A percentile compares a stretch with the other conserved stretches of the same genome.
phyloP scores from a whole-genome alignment of 768 basidiomycete genomes.

The Collybia sp. region DNA sequence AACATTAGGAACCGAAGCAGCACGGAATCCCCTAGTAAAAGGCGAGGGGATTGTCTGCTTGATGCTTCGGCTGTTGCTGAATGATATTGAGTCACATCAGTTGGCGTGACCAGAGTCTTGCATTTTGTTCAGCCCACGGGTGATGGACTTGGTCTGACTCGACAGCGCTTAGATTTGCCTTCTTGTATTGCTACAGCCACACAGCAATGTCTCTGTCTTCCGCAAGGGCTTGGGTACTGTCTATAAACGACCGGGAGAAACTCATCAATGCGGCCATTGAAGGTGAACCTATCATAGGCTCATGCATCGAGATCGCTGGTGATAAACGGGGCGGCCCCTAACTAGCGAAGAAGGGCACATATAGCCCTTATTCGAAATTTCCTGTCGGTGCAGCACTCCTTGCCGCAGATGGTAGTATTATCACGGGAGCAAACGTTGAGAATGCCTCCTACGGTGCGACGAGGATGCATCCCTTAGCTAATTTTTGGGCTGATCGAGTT shows the following conservation, averaged over 20 bases:
- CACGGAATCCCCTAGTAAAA: constrained; percentile 30
- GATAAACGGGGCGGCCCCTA: neutral
- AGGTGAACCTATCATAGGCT: neutral
- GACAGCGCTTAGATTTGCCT: too few relatives aligned
- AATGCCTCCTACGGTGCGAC: constrained; percentile 86
- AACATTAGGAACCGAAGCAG: constrained; percentile 16
- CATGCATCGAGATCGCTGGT: neutral
- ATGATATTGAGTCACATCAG: neutral
- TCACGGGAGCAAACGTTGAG: constrained; percentile 90
- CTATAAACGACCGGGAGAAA: neutral
- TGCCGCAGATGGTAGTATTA: constrained; percentile 59
- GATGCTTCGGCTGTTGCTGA: constrained; percentile 19
- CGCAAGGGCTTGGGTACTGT: too few relatives aligned
- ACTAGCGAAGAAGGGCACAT: constrained; percentile 66
- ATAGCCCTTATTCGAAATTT: constrained; percentile 88
- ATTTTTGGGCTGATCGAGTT: neutral
- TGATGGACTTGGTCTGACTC: too few relatives aligned
- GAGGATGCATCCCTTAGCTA: neutral
- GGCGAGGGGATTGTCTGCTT: constrained; percentile 26
- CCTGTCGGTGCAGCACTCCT: constrained; percentile 88
- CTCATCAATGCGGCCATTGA: neutral
- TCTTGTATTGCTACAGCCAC: too few relatives aligned
- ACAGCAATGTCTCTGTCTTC: too few relatives aligned
- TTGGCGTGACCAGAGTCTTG: constrained; percentile 1
- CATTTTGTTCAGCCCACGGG: constrained; percentile 13